phyloP scores from a whole-genome alignment of 768 basidiomycete genomes.

The Boletales sp. region DNA sequence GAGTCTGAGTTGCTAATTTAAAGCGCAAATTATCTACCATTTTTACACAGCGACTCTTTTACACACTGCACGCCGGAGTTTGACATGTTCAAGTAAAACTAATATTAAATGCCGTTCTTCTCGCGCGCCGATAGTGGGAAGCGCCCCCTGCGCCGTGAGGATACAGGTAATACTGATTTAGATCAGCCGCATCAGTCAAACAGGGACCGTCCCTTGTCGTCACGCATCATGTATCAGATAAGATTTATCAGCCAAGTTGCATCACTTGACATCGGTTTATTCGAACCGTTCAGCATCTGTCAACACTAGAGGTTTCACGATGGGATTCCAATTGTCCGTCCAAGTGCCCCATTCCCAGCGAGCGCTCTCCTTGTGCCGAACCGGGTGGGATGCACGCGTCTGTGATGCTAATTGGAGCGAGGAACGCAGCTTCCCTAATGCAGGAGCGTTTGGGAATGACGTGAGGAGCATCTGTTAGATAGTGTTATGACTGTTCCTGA shows the following conservation, averaged over 20 bases:
- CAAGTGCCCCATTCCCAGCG: constrained; percentile 69
- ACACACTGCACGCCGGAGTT: too few species aligned
- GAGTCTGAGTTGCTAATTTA: background rate
- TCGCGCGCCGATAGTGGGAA: background rate
- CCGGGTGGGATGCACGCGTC: constrained; percentile 19
- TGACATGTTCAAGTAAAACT: background rate
- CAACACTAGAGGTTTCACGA: constrained; percentile 57
- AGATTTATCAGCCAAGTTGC: background rate
- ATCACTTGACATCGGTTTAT: constrained; percentile 2
- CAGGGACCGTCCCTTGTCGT: background rate
- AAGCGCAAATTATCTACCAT: background rate
- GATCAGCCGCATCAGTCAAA: background rate
- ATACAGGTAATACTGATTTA: background rate
- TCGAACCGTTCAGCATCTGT: constrained; percentile 26
- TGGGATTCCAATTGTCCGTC: constrained; percentile 80
- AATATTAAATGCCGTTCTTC: background rate
- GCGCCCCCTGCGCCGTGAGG: background rate
- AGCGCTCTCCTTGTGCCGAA: constrained; percentile 19
- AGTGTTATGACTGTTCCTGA: background rate
- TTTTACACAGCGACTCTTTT: background rate
- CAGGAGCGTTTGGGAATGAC: constrained; percentile 55
- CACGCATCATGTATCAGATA: background rate
- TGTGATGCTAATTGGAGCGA: constrained; percentile 40
- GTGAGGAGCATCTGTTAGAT: constrained; percentile 49
- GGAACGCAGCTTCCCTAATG: constrained; percentile 48